phyloP scores from a whole-genome alignment of 768 basidiomycete genomes.

The Lentinula aciculospora region DNA sequence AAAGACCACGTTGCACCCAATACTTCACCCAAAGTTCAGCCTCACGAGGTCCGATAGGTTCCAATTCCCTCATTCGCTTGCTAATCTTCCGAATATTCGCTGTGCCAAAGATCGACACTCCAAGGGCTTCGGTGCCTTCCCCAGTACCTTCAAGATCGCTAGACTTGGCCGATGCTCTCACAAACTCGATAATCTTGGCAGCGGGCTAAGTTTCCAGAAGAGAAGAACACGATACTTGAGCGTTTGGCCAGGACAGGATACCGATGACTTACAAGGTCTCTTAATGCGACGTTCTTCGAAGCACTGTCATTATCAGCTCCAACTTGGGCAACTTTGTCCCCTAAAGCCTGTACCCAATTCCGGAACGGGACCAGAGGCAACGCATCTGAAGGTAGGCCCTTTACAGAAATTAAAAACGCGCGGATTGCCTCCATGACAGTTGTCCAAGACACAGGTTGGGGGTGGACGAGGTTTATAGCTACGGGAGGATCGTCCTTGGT shows the following conservation, averaged over 20 bases:
- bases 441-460: slow-evolving; percentile 25
- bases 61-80: background rate
- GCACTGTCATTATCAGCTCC: slow-evolving; percentile 13
- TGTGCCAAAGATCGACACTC: background rate
- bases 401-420: slow-evolving; percentile 12
- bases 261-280: slow-evolving; percentile 22
- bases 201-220: slow-evolving; percentile 20
- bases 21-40: slow-evolving; percentile 5
- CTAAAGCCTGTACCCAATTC: slow-evolving; percentile 23
- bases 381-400: slow-evolving; percentile 2
- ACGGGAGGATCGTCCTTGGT: slow-evolving; percentile 12
- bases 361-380: slow-evolving; percentile 18
- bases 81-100: slow-evolving; percentile 1
- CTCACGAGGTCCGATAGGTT: background rate
- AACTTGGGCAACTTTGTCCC: background rate
- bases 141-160: slow-evolving; percentile 9
- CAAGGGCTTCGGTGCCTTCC: background rate
- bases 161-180: slow-evolving; percentile 14
- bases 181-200: slow-evolving; percentile 24
- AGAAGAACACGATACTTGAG: background rate
- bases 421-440: slow-evolving; percentile 20
- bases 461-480: slow-evolving; percentile 33
- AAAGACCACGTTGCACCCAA: background rate
- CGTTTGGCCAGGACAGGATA: background rate
- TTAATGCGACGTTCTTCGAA: slow-evolving; percentile 14